Evolutionary conservation across 2,329 filamentous ascomycete species (phyloP), one percentile per base, ranked within the genome.

Genomic region (Leptoxyphium fumago): DNA sequence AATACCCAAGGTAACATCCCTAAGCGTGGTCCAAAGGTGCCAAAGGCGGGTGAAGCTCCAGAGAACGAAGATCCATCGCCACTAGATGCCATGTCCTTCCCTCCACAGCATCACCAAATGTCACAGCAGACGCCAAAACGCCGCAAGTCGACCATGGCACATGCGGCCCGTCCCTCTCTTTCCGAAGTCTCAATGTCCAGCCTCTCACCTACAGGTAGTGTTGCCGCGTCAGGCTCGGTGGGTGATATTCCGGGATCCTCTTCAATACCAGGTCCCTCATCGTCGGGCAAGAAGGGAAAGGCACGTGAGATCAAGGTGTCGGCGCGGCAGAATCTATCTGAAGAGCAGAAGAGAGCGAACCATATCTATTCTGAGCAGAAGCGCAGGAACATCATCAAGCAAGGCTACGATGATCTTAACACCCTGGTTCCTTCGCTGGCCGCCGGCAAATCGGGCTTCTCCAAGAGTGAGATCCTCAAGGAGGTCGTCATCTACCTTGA

Each of bases 291-390:
- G n/a, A 29, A 26, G 13, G 40, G 29, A 4, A 29, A 42, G 7
- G 15, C n/a, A 7, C 17, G 29, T n/a, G 40, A 42, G 26, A 10
- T 17, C 10, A 28, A 18, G 28, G n/a, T 7, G 40, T 42, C 40
- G 28, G 28, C 42, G 29, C 49, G 53, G 14, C 49, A 80, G 54
- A 80, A 80, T 50, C 60, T 91, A 3, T 76, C 78, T 0, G 83
- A 89, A 52, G 79, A 82, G 47, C 82, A 91, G 62, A 91, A 89
- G 63, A 73, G 84, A 39, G 80, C 80, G 55, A 94, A 94, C 52
- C 85, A 93, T 57, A 91, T 94, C 50, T 72, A 80, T 43, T 91
- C 85, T 43, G 86, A 93, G 59, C 84, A 94, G 64, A 93, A 91
- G 62, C 75, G 87, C 29, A 73, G 86, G 40, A 85, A 84, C 21